Base-by-base conservation (phyloP, 1,284 basidiomycete genomes). In the Pseudomicrostroma phylloplanum region DNA sequence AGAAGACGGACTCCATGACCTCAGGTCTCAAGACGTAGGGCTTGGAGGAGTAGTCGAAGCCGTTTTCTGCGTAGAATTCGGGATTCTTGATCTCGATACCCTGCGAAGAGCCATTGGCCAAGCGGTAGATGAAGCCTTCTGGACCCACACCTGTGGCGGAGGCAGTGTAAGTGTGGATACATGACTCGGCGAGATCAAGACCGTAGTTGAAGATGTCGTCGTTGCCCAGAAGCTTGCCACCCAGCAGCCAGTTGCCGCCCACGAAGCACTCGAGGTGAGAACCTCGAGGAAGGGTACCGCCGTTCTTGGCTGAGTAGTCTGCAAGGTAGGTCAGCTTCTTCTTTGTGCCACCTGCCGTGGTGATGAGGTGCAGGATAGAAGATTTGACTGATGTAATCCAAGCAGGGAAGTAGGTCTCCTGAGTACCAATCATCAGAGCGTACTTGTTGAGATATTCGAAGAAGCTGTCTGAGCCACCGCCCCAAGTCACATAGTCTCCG, bases 391-490 rank as follows among this genome's bases (percentile, higher is more conserved):
- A 55, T 12, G 66, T 51, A 53, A 70, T 61, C 74, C 74, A 77
- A 8, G 70, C 69, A 6, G 61, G 57, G n/a, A 74, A 51, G 61
- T 66, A 76, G 15, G 56, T 43, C 48, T 69, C 64, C 2, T 65
- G 59, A 17, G 41, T 17, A 15, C 71, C 73, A 6, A 46, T 63
- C n/a, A 72, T 58, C 57, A 71, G 67, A 1, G 68, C 67, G 25
- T 68, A 70, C 58, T 76, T 76, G 67, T 71, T 58, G 17, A 74
- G 63, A 51, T 76, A 76, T 62, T 75, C 74, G 56, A 70, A 77
- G 60, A 69, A 77, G 15, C 60, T 64, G 59, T 75, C 74, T 39
- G 66, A 66, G 21, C 73, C 74, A 6, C 73, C 73, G n/a, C 72
- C 73, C 67, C 69, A 75, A 2, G 72, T 72, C 15, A 74, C 67